Conservation (phyloP, 2,329 filamentous ascomycete species). For the Hypoxylon sp. region DNA sequence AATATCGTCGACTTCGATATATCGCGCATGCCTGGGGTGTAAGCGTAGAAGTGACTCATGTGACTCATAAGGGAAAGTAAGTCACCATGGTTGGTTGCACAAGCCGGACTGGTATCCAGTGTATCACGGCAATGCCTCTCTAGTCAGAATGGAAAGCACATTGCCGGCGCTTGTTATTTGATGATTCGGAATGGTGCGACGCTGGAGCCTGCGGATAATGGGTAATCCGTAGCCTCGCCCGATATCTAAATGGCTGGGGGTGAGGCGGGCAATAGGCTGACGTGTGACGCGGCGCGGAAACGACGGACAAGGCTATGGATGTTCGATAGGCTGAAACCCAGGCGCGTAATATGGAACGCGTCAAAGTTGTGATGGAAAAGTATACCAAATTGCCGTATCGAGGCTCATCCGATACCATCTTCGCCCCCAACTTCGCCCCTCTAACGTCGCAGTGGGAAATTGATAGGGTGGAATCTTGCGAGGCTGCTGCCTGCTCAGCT, state of each 20-base stretch:
- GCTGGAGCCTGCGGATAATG: conserved; percentile 9
- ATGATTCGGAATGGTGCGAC: conserved; percentile 26
- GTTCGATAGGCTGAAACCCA: conserved; percentile 26
- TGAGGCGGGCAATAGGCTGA: conserved; percentile 39
- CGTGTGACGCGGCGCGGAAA: conserved; percentile 37
- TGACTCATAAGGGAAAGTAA: conserved; percentile 32
- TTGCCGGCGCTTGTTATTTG: conserved; percentile 3
- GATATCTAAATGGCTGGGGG: conserved; percentile 30
- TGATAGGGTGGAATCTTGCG: conserved; percentile 22
- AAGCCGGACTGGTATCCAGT: conserved; percentile 11
- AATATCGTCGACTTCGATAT: conserved; percentile 16
- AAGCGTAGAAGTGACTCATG: conserved; percentile 29
- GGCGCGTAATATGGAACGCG: conserved; percentile 34
- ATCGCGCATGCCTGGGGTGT: conserved; percentile 24
- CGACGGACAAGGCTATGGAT: conserved; percentile 17
- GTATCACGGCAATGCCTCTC: conserved; percentile 21
- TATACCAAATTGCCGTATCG: conserved; percentile 26
- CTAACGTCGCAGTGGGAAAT: conserved; percentile 23
- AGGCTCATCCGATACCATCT: conserved; percentile 19
- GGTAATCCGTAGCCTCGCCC: conserved; percentile 30
- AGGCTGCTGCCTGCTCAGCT: conserved; percentile 42
- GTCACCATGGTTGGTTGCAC: conserved; percentile 23
- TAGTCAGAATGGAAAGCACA: conserved; percentile 5
- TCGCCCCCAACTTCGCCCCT: conserved; percentile 28
- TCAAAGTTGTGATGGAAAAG: conserved; percentile 15